These are phyloP conservation scores for Malbranchea cinnamomea DNA, from an alignment of 2,329 filamentous ascomycete species.

Conservation along the genomic window DNA sequence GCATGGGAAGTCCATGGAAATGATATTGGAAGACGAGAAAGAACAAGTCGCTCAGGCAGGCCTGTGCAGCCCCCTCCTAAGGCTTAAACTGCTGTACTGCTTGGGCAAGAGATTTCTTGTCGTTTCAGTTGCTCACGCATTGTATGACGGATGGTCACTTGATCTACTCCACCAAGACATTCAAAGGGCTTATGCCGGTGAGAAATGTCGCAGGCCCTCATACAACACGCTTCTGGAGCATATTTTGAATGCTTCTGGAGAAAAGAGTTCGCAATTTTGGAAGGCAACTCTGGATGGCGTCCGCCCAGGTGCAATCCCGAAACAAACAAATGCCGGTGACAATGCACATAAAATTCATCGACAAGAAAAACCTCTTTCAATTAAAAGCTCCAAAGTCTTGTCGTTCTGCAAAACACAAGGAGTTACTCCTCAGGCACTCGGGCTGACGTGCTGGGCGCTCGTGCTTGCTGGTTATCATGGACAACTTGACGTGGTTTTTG, in stretches of 20 bases:
- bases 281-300: constrained; percentile 45
- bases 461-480: constrained; percentile 48
- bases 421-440: constrained; percentile 62
- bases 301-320: constrained; percentile 27
- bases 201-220: constrained; percentile 28
- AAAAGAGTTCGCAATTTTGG: constrained; percentile 52
- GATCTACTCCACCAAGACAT: constrained; percentile 59
- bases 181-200: constrained; percentile 43
- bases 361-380: constrained; percentile 12
- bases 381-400: constrained; percentile 30
- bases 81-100: constrained; percentile 25
- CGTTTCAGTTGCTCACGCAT: constrained; percentile 67
- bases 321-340: constrained; percentile 10
- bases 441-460: constrained; percentile 62
- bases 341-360: constrained; percentile 14
- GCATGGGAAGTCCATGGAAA: constrained; percentile 11
- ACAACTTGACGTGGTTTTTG: constrained; percentile 64
- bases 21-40: constrained; percentile 12
- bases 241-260: constrained; percentile 35
- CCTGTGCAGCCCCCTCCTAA: constrained; percentile 15
- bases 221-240: constrained; percentile 41
- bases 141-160: constrained; percentile 84
- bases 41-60: constrained; percentile 8
- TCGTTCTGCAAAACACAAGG: constrained; percentile 50
- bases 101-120: constrained; percentile 29